Evolutionary conservation across 352 stramenopile species (phyloP), one percentile per base, ranked within the genome.

Genomic region (Pythium folliculosum): DNA sequence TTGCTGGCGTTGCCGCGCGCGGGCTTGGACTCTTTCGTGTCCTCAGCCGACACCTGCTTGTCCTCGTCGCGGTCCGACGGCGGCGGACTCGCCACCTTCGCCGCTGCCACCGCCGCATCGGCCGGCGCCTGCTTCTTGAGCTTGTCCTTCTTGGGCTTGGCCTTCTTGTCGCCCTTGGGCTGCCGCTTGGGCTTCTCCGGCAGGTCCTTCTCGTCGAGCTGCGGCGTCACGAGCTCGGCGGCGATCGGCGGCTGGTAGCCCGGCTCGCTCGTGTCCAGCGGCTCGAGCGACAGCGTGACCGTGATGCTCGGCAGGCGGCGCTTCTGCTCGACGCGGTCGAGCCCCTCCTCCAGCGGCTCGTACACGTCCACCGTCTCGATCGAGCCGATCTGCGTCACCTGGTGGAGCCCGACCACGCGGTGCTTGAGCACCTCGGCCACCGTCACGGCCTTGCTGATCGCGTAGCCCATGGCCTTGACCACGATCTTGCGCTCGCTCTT

Each of bases 401-500:
- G 84, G 67, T 95, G 86, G 58, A 95, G 60, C 35, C 82, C 67
- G 14, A 75, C 77, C 17, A 95, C 73, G 48, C 82, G 79, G 62
- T 92, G 84, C 69, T 95, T 95, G 45, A 95, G 70, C 50, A 93
- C 84, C 72, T 95, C 88, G 7, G 86, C 84, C 51, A 95, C 88
- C 4, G 82, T 91, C 70, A 95, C 88, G 16, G 88, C 85, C 68
- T 94, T 94, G 72, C 75, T 88, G 73, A 95, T 95, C 37, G 86
- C 86, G 49, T 91, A 83, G 57, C 86, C 88, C 84, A 93, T 93
- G 38, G 86, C 88, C 66, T 90, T 92, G 25, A 95, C 61, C 66
- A 91, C 80, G 38, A 94, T 75, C 7, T 47, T 65, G 38, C 69
- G 76, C 72, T 92, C 79, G 47, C 77, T 81, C 61, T 90, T 89